Conservation (phyloP, 23 red algal species). For the Gracilaria vermiculophylla region DNA sequence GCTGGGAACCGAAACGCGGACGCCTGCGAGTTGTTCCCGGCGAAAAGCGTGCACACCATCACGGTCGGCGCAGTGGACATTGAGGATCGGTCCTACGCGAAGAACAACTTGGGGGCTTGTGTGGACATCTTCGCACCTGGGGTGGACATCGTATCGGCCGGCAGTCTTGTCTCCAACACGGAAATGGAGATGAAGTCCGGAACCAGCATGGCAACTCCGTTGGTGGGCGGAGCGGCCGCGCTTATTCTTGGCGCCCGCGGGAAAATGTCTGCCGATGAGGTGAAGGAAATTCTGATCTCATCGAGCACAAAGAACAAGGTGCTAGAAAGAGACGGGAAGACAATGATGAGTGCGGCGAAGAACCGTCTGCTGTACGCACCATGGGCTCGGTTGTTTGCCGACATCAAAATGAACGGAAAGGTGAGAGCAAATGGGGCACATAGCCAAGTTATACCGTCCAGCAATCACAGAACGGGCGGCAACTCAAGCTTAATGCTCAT, state of each 20-base stretch:
- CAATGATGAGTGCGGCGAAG: slow-evolving; percentile 12
- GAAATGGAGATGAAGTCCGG: slow-evolving; percentile 10
- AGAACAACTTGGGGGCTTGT: slow-evolving; percentile 52
- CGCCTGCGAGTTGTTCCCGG: slow-evolving; percentile 53
- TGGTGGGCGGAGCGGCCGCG: slow-evolving; percentile 2
- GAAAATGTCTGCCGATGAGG: neutral
- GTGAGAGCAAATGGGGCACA: neutral
- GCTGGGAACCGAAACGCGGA: slow-evolving; percentile 46
- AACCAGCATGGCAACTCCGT: slow-evolving; percentile 2
- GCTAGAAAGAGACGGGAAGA: neutral
- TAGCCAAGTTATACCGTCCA: neutral
- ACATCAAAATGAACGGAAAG: slow-evolving; percentile 24
- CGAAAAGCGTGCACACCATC: slow-evolving; percentile 16
- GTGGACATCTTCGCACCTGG: slow-evolving; percentile 56
- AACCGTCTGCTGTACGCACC: slow-evolving; percentile 52
- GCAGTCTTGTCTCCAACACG: neutral
- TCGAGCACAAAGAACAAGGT: slow-evolving; percentile 32
- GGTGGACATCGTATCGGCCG: slow-evolving; percentile 25
- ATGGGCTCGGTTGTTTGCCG: slow-evolving; percentile 38
- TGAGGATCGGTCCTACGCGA: slow-evolving; percentile 2
- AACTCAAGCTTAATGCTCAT: neutral
- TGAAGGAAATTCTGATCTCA: slow-evolving; percentile 30
- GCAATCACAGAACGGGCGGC: no score
- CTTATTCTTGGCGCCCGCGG: slow-evolving; percentile 15
- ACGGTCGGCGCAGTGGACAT: slow-evolving; percentile 49